These are phyloP conservation scores for Metschnikowia anglica DNA, from an alignment of 805 yeast genomes.

Conservation along the genomic window DNA sequence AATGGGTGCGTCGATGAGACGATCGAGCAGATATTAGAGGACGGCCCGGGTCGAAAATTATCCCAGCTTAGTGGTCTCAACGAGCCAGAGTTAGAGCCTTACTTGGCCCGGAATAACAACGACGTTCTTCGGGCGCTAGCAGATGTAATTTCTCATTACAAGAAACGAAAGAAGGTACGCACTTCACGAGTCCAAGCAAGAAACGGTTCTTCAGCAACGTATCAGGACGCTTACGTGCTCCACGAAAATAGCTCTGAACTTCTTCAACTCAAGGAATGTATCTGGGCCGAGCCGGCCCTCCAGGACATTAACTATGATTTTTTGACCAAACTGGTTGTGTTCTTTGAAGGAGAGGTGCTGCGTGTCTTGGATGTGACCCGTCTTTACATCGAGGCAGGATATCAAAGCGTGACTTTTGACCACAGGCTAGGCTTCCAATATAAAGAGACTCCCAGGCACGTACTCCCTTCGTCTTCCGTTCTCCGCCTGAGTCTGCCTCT, in stretches of 20 bases:
- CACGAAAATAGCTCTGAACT: slow-evolving; percentile 23
- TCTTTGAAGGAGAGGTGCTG: slow-evolving; percentile 45
- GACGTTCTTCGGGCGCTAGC: slow-evolving; percentile 35
- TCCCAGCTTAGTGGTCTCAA: slow-evolving; percentile 7
- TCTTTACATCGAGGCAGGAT: slow-evolving; percentile 31
- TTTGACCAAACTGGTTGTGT: slow-evolving; percentile 36
- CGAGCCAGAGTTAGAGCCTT: slow-evolving; percentile 8
- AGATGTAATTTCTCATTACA: slow-evolving; percentile 29
- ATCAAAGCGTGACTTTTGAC: slow-evolving; percentile 27
- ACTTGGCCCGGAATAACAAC: slow-evolving; percentile 28
- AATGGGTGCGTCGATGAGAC: slow-evolving; percentile 32
- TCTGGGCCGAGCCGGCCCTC: slow-evolving; percentile 30
- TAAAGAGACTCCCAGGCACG: slow-evolving; percentile 1
- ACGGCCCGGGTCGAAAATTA: slow-evolving; percentile 7
- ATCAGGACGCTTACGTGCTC: slow-evolving; percentile 15
- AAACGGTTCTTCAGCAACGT: background rate
- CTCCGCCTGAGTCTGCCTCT: slow-evolving; percentile 6
- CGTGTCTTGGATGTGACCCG: slow-evolving; percentile 38
- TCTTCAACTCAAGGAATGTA: slow-evolving; percentile 9
- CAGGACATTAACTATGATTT: slow-evolving; percentile 39
- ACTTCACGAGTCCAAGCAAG: slow-evolving; percentile 13
- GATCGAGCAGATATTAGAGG: slow-evolving; percentile 19
- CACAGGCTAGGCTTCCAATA: slow-evolving; percentile 8
- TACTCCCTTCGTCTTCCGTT: slow-evolving; percentile 1
- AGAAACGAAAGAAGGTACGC: slow-evolving; percentile 11